These are phyloP conservation scores for Globisporangium yorkense DNA, from an alignment of 352 stramenopile genomes.

Conservation along the genomic window DNA sequence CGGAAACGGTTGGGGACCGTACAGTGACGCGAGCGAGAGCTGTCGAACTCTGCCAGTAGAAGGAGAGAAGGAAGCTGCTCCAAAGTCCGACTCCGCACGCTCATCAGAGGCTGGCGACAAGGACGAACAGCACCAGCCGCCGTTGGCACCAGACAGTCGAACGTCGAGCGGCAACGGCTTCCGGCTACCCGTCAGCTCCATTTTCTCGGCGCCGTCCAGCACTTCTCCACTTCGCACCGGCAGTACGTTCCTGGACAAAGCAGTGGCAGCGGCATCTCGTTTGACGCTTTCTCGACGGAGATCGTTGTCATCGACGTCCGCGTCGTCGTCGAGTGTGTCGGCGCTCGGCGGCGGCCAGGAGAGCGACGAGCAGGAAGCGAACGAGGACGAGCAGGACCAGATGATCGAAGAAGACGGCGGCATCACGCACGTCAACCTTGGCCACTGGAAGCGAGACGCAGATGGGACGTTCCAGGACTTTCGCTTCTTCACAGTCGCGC, in stretches of 20 bases:
- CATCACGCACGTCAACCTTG: constrained; percentile 32
- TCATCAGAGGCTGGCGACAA: constrained; percentile 5
- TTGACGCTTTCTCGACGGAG: constrained; percentile 22
- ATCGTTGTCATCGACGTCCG: constrained; percentile 26
- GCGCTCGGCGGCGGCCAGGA: constrained; percentile 3
- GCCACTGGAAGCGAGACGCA: constrained; percentile 36
- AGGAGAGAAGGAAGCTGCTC: constrained; percentile 8
- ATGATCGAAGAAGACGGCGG: constrained; percentile 16
- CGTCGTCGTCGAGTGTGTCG: constrained; percentile 6
- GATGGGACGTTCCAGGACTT: constrained; percentile 32
- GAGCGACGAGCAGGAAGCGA: constrained; percentile 9
- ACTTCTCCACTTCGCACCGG: constrained; percentile 39
- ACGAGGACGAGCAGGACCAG: constrained; percentile 12
- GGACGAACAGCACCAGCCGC: constrained; percentile 1
- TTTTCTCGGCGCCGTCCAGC: constrained; percentile 7
- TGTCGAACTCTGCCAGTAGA: constrained; percentile 38
- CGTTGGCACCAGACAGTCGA: constrained; percentile 8
- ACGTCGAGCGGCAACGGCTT: constrained; percentile 15
- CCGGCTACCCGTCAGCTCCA: constrained; percentile 10
- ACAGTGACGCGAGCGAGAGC: constrained; percentile 60
- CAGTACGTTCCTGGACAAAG: constrained; percentile 68
- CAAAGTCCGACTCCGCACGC: not conserved
- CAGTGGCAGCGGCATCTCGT: constrained; percentile 55
- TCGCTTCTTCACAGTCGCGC: constrained; percentile 36
- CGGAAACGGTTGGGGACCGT: constrained; percentile 61